Conservation (phyloP, 2,329 filamentous ascomycete genomes). For the Macrophomina tecta region DNA sequence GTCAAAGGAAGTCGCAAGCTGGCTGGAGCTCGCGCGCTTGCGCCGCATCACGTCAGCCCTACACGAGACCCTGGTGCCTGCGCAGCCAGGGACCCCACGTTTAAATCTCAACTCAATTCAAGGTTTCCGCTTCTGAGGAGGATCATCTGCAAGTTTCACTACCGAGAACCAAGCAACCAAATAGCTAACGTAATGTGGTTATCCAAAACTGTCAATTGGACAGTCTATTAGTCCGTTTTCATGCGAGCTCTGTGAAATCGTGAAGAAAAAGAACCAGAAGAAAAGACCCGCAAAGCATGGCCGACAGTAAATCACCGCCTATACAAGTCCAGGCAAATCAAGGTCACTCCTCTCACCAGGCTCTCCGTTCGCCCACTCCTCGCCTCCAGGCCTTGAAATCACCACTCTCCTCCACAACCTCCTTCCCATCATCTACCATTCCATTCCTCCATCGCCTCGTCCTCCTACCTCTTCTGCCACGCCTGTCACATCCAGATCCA, state of each 20-base stretch:
- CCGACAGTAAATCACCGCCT: neutral
- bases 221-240: too few species aligned
- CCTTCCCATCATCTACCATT: neutral
- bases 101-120: neutral
- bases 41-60: slow-evolving; percentile 17
- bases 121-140: neutral
- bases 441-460: neutral
- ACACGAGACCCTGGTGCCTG: neutral
- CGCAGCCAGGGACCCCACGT: neutral
- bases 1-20: slow-evolving; percentile 13
- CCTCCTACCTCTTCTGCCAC: neutral
- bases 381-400: neutral
- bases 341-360: neutral
- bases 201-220: too few species aligned
- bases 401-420: neutral
- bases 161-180: too few species aligned
- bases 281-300: too few species aligned
- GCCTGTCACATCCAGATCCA: neutral
- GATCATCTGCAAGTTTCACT: neutral
- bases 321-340: neutral
- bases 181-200: too few species aligned
- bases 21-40: slow-evolving; percentile 14
- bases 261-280: too few species aligned
- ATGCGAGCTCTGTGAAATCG: neutral
- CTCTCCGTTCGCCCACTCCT: neutral